A percentile compares a stretch with the other conserved stretches of the same genome.
Evolutionary conservation across 352 stramenopile genomes (phyloP).

Genomic region (Elongisporangium undulatum): DNA sequence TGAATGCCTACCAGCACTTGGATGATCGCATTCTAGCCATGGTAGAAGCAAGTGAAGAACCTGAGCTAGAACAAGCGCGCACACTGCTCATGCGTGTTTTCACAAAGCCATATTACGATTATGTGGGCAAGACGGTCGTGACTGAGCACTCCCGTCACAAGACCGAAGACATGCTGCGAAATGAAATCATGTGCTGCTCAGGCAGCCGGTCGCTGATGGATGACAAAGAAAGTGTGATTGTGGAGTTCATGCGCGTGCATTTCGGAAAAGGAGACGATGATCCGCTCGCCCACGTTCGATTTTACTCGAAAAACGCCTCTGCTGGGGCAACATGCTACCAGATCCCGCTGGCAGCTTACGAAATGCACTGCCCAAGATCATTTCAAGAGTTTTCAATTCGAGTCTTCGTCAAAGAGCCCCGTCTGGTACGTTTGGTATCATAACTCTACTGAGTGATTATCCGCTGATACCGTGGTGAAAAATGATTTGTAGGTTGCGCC

Average conservation of each 20-base stretch:
- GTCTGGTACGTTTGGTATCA: constrained; percentile 29
- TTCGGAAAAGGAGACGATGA: constrained; percentile 78
- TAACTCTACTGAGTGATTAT: not conserved
- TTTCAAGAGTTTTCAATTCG: constrained; percentile 73
- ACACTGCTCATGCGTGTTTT: constrained; percentile 57
- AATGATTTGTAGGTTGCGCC: constrained; percentile 19
- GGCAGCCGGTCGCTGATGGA: constrained; percentile 19
- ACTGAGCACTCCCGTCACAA: constrained; percentile 40
- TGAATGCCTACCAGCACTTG: constrained; percentile 79
- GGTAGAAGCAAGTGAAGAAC: constrained; percentile 67
- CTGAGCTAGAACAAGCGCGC: constrained; percentile 38
- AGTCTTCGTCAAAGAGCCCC: constrained; percentile 62
- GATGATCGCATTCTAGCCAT: constrained; percentile 73
- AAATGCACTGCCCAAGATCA: constrained; percentile 55
- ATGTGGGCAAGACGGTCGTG: constrained; percentile 56
- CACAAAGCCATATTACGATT: constrained; percentile 75
- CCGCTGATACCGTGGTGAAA: not conserved
- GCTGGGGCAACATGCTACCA: constrained; percentile 41
- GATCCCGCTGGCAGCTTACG: constrained; percentile 48
- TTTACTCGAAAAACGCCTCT: constrained; percentile 71
- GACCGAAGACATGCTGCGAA: constrained; percentile 40
- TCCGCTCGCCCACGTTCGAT: constrained; percentile 65
- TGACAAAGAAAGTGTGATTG: constrained; percentile 57
- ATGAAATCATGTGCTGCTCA: constrained; percentile 58
- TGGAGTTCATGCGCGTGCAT: constrained; percentile 77